Conservation (phyloP, 768 basidiomycete genomes). For the Suillus discolor region DNA sequence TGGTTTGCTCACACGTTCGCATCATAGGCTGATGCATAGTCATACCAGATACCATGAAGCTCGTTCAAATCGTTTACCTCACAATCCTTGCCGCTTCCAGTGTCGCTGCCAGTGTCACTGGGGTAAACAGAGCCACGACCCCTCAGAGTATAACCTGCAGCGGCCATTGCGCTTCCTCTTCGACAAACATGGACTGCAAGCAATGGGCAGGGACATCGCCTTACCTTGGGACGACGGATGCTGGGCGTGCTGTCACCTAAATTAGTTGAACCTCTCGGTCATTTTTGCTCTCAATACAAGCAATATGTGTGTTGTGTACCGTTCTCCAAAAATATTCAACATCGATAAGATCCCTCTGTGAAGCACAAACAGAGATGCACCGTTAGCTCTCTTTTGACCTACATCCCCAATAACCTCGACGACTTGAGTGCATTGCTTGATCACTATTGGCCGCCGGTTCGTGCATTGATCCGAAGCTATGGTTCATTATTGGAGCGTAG, state of each 20-base stretch:
- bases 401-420: neutral
- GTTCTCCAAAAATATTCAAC: neutral
- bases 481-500: no score
- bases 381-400: neutral
- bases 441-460: no score
- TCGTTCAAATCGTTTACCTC: neutral
- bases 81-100: constrained; percentile 32
- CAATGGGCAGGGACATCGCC: neutral
- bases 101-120: neutral
- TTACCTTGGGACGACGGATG: no score
- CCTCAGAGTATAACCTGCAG: no score
- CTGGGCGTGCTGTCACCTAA: no score
- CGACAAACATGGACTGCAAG: no score
- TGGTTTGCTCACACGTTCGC: neutral
- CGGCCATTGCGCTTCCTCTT: no score
- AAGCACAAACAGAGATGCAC: neutral
- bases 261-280: neutral
- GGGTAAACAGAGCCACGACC: no score
- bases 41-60: neutral
- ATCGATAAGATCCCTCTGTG: neutral
- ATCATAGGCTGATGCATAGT: neutral
- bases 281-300: neutral
- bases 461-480: no score
- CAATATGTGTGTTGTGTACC: neutral
- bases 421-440: neutral